Evolutionary conservation across 495 filamentous ascomycete species (phyloP).

Genomic region (Aspergillus conjunctus): DNA sequence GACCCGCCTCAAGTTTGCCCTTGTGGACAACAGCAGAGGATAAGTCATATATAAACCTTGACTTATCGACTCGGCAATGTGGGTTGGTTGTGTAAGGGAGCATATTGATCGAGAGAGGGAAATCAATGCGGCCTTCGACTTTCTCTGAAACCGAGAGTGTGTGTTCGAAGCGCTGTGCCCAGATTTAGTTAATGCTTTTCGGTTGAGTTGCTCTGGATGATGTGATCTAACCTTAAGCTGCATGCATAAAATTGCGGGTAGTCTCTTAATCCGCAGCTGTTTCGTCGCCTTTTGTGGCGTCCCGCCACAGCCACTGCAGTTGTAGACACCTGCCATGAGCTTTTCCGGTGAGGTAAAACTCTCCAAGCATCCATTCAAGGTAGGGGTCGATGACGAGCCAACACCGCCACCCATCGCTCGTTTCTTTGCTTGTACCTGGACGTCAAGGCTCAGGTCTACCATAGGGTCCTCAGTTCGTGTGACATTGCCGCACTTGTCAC

Average conservation of each 20-base stretch:
- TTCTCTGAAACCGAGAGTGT: slow-evolving; percentile 68
- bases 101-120: slow-evolving; percentile 86
- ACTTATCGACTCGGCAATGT: slow-evolving; percentile 39
- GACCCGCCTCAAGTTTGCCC: slow-evolving; percentile 84
- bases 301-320: slow-evolving; percentile 73
- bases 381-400: slow-evolving; percentile 49
- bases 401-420: slow-evolving; percentile 49
- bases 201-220: slow-evolving; percentile 9
- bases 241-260: slow-evolving; percentile 86
- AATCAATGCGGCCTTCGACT: slow-evolving; percentile 76
- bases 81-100: slow-evolving; percentile 77
- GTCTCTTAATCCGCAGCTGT: slow-evolving; percentile 73
- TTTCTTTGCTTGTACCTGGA: slow-evolving; percentile 60
- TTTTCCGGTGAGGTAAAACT: slow-evolving; percentile 74
- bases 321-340: slow-evolving; percentile 74
- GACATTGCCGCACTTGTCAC: slow-evolving; percentile 74
- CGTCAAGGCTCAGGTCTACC: slow-evolving; percentile 80
- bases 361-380: slow-evolving; percentile 74
- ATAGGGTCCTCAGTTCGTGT: slow-evolving; percentile 82
- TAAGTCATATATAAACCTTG: slow-evolving; percentile 75
- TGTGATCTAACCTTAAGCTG: slow-evolving; percentile 73
- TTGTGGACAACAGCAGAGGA: slow-evolving; percentile 81
- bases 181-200: slow-evolving; percentile 10
- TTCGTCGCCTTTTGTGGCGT: slow-evolving; percentile 72
- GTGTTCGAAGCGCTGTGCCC: slow-evolving; percentile 74